Percentiles rank a stretch among this genome's conserved stretches.
These are phyloP conservation scores for Cucurbitaria berberidis DNA, from an alignment of 2,329 filamentous ascomycete species.

Conservation along the genomic window DNA sequence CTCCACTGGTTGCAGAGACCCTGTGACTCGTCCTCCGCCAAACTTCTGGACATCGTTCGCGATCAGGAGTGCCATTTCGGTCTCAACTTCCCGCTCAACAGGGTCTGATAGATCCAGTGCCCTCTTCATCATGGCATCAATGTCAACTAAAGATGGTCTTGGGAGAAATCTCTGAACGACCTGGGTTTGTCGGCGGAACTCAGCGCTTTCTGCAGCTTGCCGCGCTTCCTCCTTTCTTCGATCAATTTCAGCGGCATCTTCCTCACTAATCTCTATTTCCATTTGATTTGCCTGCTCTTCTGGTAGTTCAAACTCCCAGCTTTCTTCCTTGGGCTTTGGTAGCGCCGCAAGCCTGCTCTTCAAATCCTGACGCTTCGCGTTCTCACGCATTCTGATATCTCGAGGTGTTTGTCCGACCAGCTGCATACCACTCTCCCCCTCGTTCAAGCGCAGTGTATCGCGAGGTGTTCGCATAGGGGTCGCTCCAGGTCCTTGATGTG, in stretches of 20 bases:
- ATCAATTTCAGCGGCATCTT: conserved; percentile 77
- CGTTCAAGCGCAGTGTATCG: conserved; percentile 85
- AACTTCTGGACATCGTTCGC: conserved; percentile 82
- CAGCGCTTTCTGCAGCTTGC: conserved; percentile 70
- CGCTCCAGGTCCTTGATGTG: conserved; percentile 68
- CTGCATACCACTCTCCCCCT: conserved; percentile 67
- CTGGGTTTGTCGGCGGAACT: conserved; percentile 84
- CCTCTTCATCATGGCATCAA: conserved; percentile 69
- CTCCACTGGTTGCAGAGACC: conserved; percentile 65
- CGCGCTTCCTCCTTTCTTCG: conserved; percentile 66
- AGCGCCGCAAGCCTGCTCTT: conserved; percentile 77
- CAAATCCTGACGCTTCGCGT: conserved; percentile 71
- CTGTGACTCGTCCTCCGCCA: conserved; percentile 69
- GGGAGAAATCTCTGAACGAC: conserved; percentile 88
- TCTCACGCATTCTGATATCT: conserved; percentile 74
- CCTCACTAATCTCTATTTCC: conserved; percentile 62
- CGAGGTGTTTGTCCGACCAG: conserved; percentile 76
- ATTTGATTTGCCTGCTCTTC: conserved; percentile 74
- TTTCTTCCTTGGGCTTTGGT: conserved; percentile 89
- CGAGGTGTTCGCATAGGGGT: conserved; percentile 88
- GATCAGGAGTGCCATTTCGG: conserved; percentile 79
- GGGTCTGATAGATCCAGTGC: conserved; percentile 68
- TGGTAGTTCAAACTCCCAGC: conserved; percentile 92
- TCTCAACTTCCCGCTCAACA: conserved; percentile 72
- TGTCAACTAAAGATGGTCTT: conserved; percentile 74